Base-by-base conservation (phyloP, 495 filamentous ascomycete genomes). In the Mytilinidion resinicola region DNA sequence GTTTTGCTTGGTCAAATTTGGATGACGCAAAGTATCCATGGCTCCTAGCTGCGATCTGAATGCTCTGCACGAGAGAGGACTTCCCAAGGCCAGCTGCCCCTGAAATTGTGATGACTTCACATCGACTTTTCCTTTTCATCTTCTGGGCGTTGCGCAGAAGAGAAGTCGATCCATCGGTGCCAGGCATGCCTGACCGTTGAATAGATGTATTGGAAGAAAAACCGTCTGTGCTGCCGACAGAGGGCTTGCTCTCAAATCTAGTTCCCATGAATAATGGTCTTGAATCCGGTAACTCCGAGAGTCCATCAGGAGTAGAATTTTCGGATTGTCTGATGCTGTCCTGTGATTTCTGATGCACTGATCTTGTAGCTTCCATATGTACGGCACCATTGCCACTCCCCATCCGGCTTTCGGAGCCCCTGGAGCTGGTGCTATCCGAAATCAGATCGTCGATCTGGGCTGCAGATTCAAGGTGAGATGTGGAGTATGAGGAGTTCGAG, bases 61-160 rank as follows among this genome's bases (percentile, higher is more conserved):
- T 82, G 30, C 84, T 86, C 65, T 91, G 89, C 20, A 93, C 77
- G 8, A 96, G 80, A 60, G 84, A 86, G 30, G 88, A 89, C 69
- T 96, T 96, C 11, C 91, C 91, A 25, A 91, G 77, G 0, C 91
- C 91, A 36, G 86, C 83, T 37, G 80, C 77, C 9, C 89, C 91
- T 51, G 82, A 82, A 37, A 96, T 84, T 14, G 83, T 80, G 47
- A 95, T 81, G 19, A 96, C 80, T 65, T 95, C 90, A 63, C 85
- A 90, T 19, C 83, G 78, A 8, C 83, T 85, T 55, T 79, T 80
- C 46, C 82, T 78, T 47, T 85, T 81, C 55, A 83, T 75, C 62
- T 85, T 91, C 35, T 80, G 70, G 14, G 65, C 68, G 49, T 68
- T 61, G 55, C 77, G 78, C 5, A 74, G 63, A 56, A 78, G 56